A percentile compares a stretch with the other conserved stretches of the same genome.
phyloP scores from a whole-genome alignment of 495 filamentous ascomycete species.

The Aspergillus nidulans region DNA sequence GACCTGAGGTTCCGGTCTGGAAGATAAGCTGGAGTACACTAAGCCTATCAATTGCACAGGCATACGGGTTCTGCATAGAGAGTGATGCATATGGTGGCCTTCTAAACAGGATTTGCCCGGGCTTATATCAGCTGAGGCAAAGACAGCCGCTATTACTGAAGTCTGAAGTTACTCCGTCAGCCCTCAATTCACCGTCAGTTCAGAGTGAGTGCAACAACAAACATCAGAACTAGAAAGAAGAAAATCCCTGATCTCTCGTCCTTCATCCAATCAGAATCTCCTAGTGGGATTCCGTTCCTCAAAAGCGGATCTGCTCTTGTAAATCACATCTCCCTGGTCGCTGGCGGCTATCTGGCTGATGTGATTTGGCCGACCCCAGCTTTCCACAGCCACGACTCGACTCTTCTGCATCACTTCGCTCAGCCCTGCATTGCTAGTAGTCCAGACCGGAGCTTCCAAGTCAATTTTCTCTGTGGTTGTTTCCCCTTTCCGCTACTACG shows the following conservation, averaged over 20 bases:
- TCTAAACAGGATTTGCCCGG: too few species aligned
- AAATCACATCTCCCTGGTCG: slow-evolving; percentile 5
- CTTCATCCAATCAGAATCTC: not conserved
- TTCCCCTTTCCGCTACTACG: not conserved
- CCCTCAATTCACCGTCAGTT: not conserved
- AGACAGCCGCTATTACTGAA: too few species aligned
- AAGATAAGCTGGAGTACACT: not conserved
- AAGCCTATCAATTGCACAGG: not conserved
- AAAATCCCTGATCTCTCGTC: not conserved
- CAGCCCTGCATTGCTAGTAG: slow-evolving; percentile 14
- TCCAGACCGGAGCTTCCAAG: slow-evolving; percentile 16
- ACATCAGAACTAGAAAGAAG: not conserved
- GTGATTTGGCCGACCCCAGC: slow-evolving; percentile 4
- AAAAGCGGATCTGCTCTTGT: not conserved
- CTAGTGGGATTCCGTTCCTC: not conserved
- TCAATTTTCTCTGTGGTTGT: slow-evolving; percentile 2
- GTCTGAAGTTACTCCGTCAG: not conserved
- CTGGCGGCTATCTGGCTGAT: slow-evolving; percentile 3
- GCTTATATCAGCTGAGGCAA: too few species aligned
- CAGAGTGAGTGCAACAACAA: not conserved
- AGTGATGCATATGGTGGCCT: too few species aligned
- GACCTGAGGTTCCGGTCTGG: not conserved
- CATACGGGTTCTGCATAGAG: not conserved
- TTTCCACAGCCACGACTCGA: slow-evolving; percentile 3
- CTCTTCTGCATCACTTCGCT: not conserved